Conservation (phyloP, 305 asterid species). For the Nicotiana rustica region DNA sequence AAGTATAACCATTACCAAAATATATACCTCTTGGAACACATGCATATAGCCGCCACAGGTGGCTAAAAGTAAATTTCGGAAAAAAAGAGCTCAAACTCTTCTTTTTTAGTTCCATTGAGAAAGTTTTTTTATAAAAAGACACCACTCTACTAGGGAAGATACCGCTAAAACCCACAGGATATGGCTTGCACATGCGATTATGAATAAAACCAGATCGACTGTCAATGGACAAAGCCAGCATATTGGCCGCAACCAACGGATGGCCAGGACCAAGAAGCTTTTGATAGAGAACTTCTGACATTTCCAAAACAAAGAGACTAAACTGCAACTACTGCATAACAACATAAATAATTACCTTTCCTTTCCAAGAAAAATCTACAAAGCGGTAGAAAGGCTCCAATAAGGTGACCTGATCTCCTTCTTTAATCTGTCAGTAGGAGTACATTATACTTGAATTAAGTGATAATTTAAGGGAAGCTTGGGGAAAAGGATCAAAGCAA, state of each 20-base stretch:
- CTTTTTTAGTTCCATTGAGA: neutral
- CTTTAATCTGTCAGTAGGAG: constrained; percentile 68
- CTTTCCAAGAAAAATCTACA: constrained; percentile 81
- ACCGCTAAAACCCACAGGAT: neutral
- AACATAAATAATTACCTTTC: constrained; percentile 58
- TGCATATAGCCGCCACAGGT: neutral
- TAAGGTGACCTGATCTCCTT: constrained; percentile 78
- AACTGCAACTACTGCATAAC: neutral
- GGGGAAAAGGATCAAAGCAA: constrained; percentile 26
- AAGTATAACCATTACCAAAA: neutral
- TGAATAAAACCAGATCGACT: neutral
- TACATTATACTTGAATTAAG: constrained; percentile 25
- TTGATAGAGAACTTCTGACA: neutral
- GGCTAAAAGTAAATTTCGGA: neutral
- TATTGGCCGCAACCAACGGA: neutral
- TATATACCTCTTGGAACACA: neutral
- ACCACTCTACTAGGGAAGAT: neutral
- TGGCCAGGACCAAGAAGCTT: neutral
- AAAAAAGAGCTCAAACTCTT: neutral
- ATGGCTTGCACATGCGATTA: neutral
- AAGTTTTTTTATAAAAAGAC: neutral
- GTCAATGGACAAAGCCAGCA: neutral
- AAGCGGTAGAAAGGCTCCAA: constrained; percentile 72
- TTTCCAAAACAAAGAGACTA: neutral
- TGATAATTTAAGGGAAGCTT: constrained; percentile 29